Evolutionary conservation across 2,329 filamentous ascomycete species (phyloP).

Genomic region (Fusarium austroafricanum): DNA sequence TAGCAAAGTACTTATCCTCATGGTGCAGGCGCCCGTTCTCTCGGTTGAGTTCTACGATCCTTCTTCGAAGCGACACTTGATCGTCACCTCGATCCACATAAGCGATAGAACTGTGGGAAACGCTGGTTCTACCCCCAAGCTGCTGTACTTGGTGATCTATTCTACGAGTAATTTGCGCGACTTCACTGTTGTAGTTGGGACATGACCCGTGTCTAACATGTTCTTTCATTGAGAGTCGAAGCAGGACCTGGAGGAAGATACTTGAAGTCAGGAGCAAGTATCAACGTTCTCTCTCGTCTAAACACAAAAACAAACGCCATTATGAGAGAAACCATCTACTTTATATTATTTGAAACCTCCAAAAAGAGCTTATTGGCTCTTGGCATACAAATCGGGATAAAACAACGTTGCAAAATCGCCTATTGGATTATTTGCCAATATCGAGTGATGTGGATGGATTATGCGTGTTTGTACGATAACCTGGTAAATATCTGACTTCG

Average conservation of each 20-base stretch:
- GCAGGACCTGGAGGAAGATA: background rate
- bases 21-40: background rate
- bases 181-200: background rate
- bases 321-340: background rate
- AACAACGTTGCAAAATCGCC: background rate
- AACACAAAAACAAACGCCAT: background rate
- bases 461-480: background rate
- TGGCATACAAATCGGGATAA: background rate
- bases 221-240: background rate
- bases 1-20: constrained; percentile 2
- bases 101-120: constrained; percentile 1
- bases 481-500: background rate
- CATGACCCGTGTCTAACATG: background rate
- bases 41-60: constrained; percentile 5
- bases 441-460: background rate
- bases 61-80: constrained; percentile 1
- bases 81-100: background rate
- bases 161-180: background rate
- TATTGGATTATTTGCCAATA: background rate
- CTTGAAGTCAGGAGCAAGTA: constrained; percentile 1
- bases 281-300: background rate
- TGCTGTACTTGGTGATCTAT: background rate
- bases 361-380: background rate
- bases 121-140: constrained; percentile 1
- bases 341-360: constrained; percentile 1